These are phyloP conservation scores for Chlorella sorokiniana DNA, from an alignment of 139 green algal genomes.

Conservation along the genomic window DNA sequence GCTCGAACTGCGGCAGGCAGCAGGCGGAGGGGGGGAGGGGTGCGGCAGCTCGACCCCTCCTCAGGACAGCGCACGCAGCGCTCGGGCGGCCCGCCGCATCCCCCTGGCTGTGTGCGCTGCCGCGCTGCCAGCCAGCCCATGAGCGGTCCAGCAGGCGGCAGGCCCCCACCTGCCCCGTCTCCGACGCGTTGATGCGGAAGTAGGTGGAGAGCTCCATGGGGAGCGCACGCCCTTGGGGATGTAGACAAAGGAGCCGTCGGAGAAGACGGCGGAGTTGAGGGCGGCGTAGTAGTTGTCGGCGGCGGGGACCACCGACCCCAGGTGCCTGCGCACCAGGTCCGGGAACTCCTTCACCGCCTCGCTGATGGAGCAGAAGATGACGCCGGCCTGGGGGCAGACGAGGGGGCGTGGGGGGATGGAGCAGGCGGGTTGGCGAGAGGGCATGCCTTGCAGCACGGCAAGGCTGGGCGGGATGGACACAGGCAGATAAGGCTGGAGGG, in stretches of 20 bases:
- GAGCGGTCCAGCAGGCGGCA: neutral
- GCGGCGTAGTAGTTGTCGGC: constrained; percentile 98
- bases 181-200: constrained; percentile 98
- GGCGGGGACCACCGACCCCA: constrained; percentile 91
- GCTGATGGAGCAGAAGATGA: constrained; percentile 97
- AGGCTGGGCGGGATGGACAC: neutral
- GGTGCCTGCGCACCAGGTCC: constrained; percentile 92
- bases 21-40: neutral
- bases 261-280: constrained; percentile 98
- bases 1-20: constrained; percentile 89
- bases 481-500: no score
- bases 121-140: neutral
- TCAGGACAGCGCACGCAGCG: no score
- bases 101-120: no score
- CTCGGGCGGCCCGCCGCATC: no score
- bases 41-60: no score
- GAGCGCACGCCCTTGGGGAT: constrained; percentile 95
- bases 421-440: neutral
- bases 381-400: constrained; percentile 60
- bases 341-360: constrained; percentile 97
- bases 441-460: neutral
- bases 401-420: neutral
- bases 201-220: constrained; percentile 99
- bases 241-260: constrained; percentile 98
- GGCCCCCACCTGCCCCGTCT: constrained; percentile 84